phyloP scores from a whole-genome alignment of 768 basidiomycete species.

The Chlorophyllum brunneum region DNA sequence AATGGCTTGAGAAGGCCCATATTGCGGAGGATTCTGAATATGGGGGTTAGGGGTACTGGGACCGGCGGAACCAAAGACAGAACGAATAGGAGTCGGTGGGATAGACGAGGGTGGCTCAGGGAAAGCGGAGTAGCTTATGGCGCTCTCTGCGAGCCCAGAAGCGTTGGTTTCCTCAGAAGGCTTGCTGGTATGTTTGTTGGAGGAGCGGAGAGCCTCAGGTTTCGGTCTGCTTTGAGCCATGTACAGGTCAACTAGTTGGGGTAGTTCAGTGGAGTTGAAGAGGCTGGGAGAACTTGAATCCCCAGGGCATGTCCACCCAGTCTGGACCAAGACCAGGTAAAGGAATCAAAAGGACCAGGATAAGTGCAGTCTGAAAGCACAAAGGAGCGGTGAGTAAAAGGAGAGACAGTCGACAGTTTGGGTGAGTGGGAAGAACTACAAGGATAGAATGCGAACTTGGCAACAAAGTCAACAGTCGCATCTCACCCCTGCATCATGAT shows the following conservation, averaged over 20 bases:
- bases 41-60: conserved; percentile 22
- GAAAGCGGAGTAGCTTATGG: conserved; percentile 52
- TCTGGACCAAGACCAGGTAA: neutral
- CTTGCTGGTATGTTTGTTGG: conserved; percentile 28
- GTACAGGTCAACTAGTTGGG: neutral
- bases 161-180: conserved; percentile 48
- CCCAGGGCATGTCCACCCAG: conserved; percentile 1
- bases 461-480: conserved; percentile 5
- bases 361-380: neutral
- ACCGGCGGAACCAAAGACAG: conserved; percentile 26
- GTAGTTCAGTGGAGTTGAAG: conserved; percentile 19
- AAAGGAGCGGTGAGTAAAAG: conserved; percentile 7
- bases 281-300: conserved; percentile 29
- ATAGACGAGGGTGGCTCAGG: conserved; percentile 49
- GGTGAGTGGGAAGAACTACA: neutral
- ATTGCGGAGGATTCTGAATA: conserved; percentile 14
- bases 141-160: conserved; percentile 55
- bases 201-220: conserved; percentile 5
- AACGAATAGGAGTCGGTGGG: conserved; percentile 36
- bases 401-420: too few species aligned
- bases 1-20: neutral
- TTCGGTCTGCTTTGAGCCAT: neutral
- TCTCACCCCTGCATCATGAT: conserved; percentile 9
- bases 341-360: neutral
- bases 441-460: neutral